phyloP scores from a whole-genome alignment of 768 basidiomycete species.

The Naganishia kalamii region DNA sequence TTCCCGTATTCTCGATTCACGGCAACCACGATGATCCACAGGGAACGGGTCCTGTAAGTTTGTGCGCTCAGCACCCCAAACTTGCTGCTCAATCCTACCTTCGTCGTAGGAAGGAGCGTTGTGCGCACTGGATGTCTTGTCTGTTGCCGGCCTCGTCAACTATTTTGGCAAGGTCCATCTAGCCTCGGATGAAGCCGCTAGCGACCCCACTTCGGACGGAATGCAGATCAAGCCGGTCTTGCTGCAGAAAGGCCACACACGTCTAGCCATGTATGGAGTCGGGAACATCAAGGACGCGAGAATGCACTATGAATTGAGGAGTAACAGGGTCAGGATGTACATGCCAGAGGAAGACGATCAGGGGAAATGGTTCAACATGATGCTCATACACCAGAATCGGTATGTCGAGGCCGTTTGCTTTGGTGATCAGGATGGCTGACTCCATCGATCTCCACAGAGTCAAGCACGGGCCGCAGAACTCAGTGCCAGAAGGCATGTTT shows the following conservation, averaged over 20 bases:
- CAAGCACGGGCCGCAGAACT: constrained; percentile 87
- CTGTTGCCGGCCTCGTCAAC: constrained; percentile 86
- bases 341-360: constrained; percentile 79
- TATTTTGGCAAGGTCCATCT: constrained; percentile 97
- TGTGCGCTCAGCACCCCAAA: background rate
- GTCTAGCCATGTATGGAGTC: constrained; percentile 87
- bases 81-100: background rate
- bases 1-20: constrained; percentile 98
- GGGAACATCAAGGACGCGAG: constrained; percentile 94
- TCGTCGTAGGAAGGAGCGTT: constrained; percentile 76
- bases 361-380: constrained; percentile 76
- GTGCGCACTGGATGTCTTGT: constrained; percentile 88
- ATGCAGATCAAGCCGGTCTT: constrained; percentile 86
- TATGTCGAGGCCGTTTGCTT: constrained; percentile 44
- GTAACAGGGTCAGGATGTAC: constrained; percentile 91
- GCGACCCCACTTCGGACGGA: constrained; percentile 52
- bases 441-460: constrained; percentile 55
- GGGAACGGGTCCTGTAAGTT: constrained; percentile 77
- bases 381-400: constrained; percentile 95
- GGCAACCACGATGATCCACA: constrained; percentile 99
- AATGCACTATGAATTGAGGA: constrained; percentile 92
- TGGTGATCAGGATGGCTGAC: background rate
- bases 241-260: constrained; percentile 75
- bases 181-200: constrained; percentile 59
- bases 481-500: constrained; percentile 93